Evolutionary conservation across 805 yeast species (phyloP), one percentile per base, ranked within the genome.

Genomic region (Suhomyces sp.): DNA sequence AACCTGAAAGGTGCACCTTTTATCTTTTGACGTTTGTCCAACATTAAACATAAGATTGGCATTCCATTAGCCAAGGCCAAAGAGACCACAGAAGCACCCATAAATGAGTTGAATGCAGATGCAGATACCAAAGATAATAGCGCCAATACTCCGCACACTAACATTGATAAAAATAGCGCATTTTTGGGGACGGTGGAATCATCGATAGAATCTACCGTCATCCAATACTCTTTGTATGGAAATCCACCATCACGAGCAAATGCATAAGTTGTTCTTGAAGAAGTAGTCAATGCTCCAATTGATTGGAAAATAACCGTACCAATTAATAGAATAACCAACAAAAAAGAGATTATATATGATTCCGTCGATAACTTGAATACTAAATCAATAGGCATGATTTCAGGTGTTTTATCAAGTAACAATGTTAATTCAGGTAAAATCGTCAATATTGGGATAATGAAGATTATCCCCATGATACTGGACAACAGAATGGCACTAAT

Each of bases 201-300:
- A 36, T 75, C 76, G 5, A 62, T 56, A 1, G 74, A 65, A 46
- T 81, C 81, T 26, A 86, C 85, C 47, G 73, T 72, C 3, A 78
- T 72, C 88, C 90, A 84, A 11, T 74, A 47, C 9, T 73, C 66
- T 36, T 77, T 73, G 47, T 67, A 75, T 2, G 95, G 95, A 28
- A 86, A 58, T 0, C 88, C 95, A 23, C 81, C 85, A 55, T 86
- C 95, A 62, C 95, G 74, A 34, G 91, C 87, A 62, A 86, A 79
- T 17, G 87, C 83, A 54, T 76, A 85, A 0, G 88, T 84, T n/a
- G 82, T 74, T 70, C 95, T 74, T 3, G 93, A 83, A 2, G 88
- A 84, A 0, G 95, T 82, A 1, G 93, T 85, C 22, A 83, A 68
- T 1, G 91, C 75, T 4, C 95, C 90, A 32, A 86, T 78, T 2